Base-by-base conservation (phyloP, 495 filamentous ascomycete species). In the Choiromyces venosus region DNA sequence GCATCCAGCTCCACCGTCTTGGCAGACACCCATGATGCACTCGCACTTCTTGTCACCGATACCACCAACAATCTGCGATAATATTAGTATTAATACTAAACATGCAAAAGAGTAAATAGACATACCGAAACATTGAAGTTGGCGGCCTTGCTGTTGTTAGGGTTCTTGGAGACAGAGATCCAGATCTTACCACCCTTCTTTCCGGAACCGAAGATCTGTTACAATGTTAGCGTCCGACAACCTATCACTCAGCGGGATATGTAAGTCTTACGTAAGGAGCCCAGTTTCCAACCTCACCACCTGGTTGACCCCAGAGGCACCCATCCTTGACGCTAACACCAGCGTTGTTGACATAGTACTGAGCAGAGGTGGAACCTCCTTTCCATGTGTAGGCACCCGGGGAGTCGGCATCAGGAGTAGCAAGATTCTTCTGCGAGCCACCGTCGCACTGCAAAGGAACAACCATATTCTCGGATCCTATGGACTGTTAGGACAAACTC, bases 321-420 rank as follows among this genome's bases (percentile, higher is more conserved):
- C 89, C 95, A 25, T 93, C 83, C 76, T 90, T 81, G 61, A 88
- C 83, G 21, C 85, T 81, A 21, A 90, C 84, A 76, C 92, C 93
- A 73, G 86, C 85, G 75, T 90, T 89, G 88, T 98, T 98, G 85
- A 97, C 87, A 81, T 99, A 99, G 87, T 98, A 99, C 84, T 99
- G 96, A 66, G 94, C 93, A 40, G 91, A 94, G 68, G 95, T 98
- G 29, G 80, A 35, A 83, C 86, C 86, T 76, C 88, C 88, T 80
- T 92, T 72, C 90, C 92, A 96, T 66, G 84, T 81, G 87, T 92
- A 99, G 9, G 73, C 72, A 87, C 93, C 94, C 25, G 52, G 52
- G 64, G 82, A 84, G 46, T 79, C 79, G 36, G 89, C 87, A 70
- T 91, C 83, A 38, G 95, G 92, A 85, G 90, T 91, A 76, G 92